Percentiles rank a stretch among this genome's conserved stretches.
Evolutionary conservation across 1,284 basidiomycete genomes (phyloP).

Genomic region (Pascua sp.): DNA sequence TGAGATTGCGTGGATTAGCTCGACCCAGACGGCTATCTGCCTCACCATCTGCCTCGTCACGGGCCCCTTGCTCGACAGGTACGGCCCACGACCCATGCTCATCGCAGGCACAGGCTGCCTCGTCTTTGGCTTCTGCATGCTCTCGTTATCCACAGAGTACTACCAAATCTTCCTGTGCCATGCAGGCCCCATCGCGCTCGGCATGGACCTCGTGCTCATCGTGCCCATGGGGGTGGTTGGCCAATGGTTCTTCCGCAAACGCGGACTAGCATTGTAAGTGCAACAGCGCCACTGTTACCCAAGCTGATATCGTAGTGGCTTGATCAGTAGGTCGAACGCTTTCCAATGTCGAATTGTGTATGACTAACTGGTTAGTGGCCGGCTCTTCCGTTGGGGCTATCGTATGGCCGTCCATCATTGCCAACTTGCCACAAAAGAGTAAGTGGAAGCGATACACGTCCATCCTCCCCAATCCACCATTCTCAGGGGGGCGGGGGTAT

Average conservation of each 20-base stretch:
- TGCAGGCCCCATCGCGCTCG: constrained; percentile 23
- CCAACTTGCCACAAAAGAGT: constrained; percentile 22
- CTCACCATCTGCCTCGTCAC: constrained; percentile 27
- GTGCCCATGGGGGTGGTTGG: constrained; percentile 29
- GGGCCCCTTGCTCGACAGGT: constrained; percentile 31
- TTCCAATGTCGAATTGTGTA: no score
- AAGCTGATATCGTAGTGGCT: constrained; percentile 8
- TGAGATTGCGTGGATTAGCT: constrained; percentile 32
- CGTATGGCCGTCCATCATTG: constrained; percentile 33
- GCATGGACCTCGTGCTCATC: constrained; percentile 35
- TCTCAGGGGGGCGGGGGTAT: constrained; percentile 36
- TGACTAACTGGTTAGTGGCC: constrained; percentile 1
- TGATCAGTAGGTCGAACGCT: no score
- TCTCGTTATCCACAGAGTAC: constrained; percentile 26
- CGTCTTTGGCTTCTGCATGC: constrained; percentile 20
- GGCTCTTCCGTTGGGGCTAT: constrained; percentile 33
- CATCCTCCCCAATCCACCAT: no score
- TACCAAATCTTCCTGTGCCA: constrained; percentile 34
- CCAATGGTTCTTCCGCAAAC: constrained; percentile 32
- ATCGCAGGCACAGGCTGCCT: constrained; percentile 18
- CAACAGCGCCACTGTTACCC: constrained; percentile 6
- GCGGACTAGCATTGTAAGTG: constrained; percentile 33
- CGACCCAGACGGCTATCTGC: constrained; percentile 23
- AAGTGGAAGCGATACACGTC: neutral
- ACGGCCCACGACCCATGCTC: constrained; percentile 25